Evolutionary conservation across 2,329 filamentous ascomycete genomes (phyloP), one percentile per base, ranked within the genome.

Genomic region (Hirsutella thompsonii): DNA sequence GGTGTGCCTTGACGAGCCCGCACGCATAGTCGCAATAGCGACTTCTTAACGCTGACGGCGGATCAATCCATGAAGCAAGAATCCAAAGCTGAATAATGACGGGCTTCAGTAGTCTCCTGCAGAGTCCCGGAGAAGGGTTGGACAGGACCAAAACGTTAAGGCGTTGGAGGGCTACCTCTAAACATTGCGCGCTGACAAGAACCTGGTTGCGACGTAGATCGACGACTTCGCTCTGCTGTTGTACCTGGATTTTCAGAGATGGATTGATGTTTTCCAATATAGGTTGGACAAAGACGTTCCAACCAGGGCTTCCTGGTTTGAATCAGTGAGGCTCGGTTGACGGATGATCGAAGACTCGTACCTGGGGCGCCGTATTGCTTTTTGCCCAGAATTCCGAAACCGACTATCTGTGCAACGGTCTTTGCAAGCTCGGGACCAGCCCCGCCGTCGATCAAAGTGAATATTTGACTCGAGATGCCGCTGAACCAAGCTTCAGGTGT

Each of bases 101-200:
- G 1, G 74, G 74, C 3, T 64, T 61, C 2, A 84, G 56, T 1
- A 86, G 61, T 39, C 81, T 66, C 46, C 70, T 77, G 36, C 77
- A 72, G 9, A 85, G 58, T 0, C 78, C 78, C 0, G 79, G 75
- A 42, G 83, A 80, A 0, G 79, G 79, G 50, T 81, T 81, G 0
- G 78, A 80, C 18, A 72, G 63, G 1, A 79, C 54, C 1, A 86
- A 58, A 1, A 68, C 63, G 29, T 64, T 66, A 1, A 86, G 55
- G 14, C 79, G 68, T 26, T 60, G 64, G 2, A 86, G 53, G 2
- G 75, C 69, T 28, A 55, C 55, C 16, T 64, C 60, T 4, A 85
- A 56, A 2, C 70, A 60, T 2, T 61, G 50, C 3, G 70, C 57
- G 5, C 60, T 46, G 14, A 79, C 68, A 9, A 81, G 45, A 0